A percentile compares a stretch with the other conserved stretches of the same genome.
Evolutionary conservation across 2,329 filamentous ascomycete species (phyloP).

Genomic region (Trichothecium sympodiale): DNA sequence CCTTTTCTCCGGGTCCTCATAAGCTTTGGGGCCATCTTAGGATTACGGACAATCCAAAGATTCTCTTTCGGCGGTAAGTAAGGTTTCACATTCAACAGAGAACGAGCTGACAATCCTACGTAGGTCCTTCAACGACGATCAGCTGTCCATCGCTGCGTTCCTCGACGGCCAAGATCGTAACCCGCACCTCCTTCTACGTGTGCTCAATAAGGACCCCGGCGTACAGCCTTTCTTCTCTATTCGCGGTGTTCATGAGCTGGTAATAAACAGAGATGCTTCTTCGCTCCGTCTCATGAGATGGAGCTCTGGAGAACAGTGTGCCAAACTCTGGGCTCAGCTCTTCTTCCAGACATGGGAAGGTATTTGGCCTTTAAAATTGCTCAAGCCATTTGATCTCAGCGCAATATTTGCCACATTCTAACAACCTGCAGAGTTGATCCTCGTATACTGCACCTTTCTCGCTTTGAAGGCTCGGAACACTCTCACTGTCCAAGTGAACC

Average conservation of each 20-base stretch:
- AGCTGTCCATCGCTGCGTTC: constrained; percentile 41
- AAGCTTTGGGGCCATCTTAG: constrained; percentile 29
- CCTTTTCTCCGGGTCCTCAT: constrained; percentile 34
- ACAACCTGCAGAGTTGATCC: constrained; percentile 37
- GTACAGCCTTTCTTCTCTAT: constrained; percentile 32
- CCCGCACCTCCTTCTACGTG: constrained; percentile 37
- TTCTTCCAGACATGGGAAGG: constrained; percentile 52
- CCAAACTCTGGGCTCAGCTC: constrained; percentile 43
- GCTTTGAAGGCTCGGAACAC: constrained; percentile 41
- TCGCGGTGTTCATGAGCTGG: constrained; percentile 42
- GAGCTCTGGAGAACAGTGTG: constrained; percentile 28
- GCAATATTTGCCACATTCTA: constrained; percentile 3
- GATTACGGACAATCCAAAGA: constrained; percentile 35
- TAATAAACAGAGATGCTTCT: constrained; percentile 35
- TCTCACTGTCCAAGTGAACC: constrained; percentile 30
- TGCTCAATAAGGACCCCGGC: constrained; percentile 25
- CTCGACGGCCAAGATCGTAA: constrained; percentile 29
- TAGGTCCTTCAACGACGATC: constrained; percentile 45
- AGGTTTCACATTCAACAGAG: not conserved
- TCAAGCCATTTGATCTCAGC: not conserved
- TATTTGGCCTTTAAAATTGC: constrained; percentile 13
- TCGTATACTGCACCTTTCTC: constrained; percentile 48
- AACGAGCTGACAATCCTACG: not conserved
- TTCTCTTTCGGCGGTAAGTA: constrained; percentile 43
- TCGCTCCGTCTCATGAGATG: constrained; percentile 41